Percentiles rank a stretch among this genome's conserved stretches.
Conservation (phyloP, 352 stramenopile species). For the Globisporangium okanoganense region DNA sequence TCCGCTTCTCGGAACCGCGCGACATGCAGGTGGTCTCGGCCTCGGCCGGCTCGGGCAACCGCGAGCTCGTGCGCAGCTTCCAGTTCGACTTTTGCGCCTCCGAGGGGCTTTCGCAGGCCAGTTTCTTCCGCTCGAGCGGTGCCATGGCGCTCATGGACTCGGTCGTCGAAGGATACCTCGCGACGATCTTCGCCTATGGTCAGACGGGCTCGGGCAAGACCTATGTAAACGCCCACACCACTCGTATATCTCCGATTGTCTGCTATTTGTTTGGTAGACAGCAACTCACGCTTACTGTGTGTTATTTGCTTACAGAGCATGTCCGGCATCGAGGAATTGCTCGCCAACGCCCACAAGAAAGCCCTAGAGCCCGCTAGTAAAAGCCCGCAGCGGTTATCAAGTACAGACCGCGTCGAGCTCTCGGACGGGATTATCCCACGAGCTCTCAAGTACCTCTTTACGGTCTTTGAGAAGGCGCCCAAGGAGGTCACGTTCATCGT, state of each 20-base stretch:
- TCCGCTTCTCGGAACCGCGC: slow-evolving; percentile 45
- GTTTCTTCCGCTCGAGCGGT: slow-evolving; percentile 65
- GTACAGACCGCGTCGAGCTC: slow-evolving; percentile 19
- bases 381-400: background rate
- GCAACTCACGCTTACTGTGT: too few species aligned
- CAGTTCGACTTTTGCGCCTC: slow-evolving; percentile 73
- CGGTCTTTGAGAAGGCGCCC: slow-evolving; percentile 36
- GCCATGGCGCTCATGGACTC: slow-evolving; percentile 59
- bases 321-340: slow-evolving; percentile 68
- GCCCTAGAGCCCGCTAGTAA: background rate
- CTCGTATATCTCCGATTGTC: too few species aligned
- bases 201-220: slow-evolving; percentile 70
- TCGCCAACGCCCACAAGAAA: slow-evolving; percentile 28
- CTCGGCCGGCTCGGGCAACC: slow-evolving; percentile 21
- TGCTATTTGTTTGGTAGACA: too few species aligned
- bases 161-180: slow-evolving; percentile 65
- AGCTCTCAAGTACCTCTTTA: slow-evolving; percentile 68
- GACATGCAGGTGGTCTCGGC: slow-evolving; percentile 58
- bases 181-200: slow-evolving; percentile 66
- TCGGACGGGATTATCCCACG: slow-evolving; percentile 71
- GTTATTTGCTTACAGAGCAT: slow-evolving; percentile 29
- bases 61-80: slow-evolving; percentile 74
- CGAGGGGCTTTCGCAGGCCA: slow-evolving; percentile 48
- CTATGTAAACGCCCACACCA: slow-evolving; percentile 25
- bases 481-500: slow-evolving; percentile 57